A percentile compares a stretch with the other conserved stretches of the same genome.
Evolutionary conservation across 176 grass and related monocot species (phyloP).

Genomic region (Poa pratensis): DNA sequence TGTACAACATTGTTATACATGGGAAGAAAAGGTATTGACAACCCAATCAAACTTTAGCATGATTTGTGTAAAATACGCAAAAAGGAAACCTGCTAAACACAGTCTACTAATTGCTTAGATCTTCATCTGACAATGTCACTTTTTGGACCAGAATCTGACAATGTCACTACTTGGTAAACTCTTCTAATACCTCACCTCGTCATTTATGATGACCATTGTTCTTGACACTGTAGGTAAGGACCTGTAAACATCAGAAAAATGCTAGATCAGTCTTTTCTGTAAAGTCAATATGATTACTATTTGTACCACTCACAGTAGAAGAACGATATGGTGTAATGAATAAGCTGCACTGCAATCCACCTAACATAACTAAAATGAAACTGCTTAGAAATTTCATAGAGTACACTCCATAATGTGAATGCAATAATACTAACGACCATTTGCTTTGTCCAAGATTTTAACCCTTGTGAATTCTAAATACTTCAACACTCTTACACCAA

Average conservation of each 20-base stretch:
- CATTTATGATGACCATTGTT: slow-evolving; percentile 9
- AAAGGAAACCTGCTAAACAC: slow-evolving; percentile 32
- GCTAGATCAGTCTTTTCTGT: neutral
- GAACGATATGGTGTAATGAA: neutral
- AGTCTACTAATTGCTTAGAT: neutral
- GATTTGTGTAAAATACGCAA: slow-evolving; percentile 13
- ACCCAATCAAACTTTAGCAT: neutral
- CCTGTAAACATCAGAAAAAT: neutral
- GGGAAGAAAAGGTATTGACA: neutral
- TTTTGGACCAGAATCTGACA: neutral
- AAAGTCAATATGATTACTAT: slow-evolving; percentile 8
- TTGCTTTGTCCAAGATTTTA: neutral
- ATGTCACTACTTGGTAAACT: neutral
- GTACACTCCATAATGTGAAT: slow-evolving; percentile 1
- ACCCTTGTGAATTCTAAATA: neutral
- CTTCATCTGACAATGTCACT: neutral
- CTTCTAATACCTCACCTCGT: slow-evolving; percentile 9
- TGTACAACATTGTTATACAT: slow-evolving; percentile 15
- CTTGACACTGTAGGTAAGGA: slow-evolving; percentile 1
- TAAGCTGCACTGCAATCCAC: neutral
- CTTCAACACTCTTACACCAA: slow-evolving; percentile 19
- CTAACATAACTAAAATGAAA: slow-evolving; percentile 26
- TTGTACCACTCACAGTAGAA: neutral
- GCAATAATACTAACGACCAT: neutral
- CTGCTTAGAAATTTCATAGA: neutral